These are phyloP conservation scores for Phaeosphaeria sp. DNA, from an alignment of 2,329 filamentous ascomycete species.

Conservation along the genomic window DNA sequence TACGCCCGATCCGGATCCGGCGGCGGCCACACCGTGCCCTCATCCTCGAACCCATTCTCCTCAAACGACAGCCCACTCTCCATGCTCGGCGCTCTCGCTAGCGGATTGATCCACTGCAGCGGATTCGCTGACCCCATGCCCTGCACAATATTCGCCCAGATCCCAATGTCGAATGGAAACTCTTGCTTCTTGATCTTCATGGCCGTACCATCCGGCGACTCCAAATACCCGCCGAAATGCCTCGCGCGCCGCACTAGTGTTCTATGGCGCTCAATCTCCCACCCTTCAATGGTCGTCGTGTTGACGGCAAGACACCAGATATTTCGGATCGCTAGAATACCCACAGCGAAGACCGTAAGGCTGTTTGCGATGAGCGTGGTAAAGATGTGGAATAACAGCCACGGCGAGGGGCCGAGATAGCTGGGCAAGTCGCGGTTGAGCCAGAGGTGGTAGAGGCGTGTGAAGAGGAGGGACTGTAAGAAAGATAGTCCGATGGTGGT, in stretches of 20 bases:
- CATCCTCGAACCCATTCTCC: conserved; percentile 76
- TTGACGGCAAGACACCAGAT: conserved; percentile 69
- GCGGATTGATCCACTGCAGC: conserved; percentile 72
- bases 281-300: conserved; percentile 80
- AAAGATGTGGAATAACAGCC: conserved; percentile 67
- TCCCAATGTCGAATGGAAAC: conserved; percentile 81
- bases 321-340: conserved; percentile 67
- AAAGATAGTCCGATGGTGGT: conserved; percentile 68
- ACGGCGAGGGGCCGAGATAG: conserved; percentile 72
- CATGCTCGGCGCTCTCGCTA: conserved; percentile 60
- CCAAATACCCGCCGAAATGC: conserved; percentile 61
- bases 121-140: conserved; percentile 73
- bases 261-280: conserved; percentile 64
- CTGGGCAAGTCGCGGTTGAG: conserved; percentile 67
- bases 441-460: conserved; percentile 68
- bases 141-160: conserved; percentile 75
- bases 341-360: conserved; percentile 66
- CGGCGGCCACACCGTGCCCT: conserved; percentile 53
- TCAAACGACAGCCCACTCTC: conserved; percentile 66
- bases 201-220: conserved; percentile 62
- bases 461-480: conserved; percentile 66
- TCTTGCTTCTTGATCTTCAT: conserved; percentile 69
- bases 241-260: conserved; percentile 54
- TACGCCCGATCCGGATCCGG: conserved; percentile 56
- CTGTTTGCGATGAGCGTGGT: conserved; percentile 64